phyloP scores from a whole-genome alignment of 257 asterid species.

The Solanum rostratum region DNA sequence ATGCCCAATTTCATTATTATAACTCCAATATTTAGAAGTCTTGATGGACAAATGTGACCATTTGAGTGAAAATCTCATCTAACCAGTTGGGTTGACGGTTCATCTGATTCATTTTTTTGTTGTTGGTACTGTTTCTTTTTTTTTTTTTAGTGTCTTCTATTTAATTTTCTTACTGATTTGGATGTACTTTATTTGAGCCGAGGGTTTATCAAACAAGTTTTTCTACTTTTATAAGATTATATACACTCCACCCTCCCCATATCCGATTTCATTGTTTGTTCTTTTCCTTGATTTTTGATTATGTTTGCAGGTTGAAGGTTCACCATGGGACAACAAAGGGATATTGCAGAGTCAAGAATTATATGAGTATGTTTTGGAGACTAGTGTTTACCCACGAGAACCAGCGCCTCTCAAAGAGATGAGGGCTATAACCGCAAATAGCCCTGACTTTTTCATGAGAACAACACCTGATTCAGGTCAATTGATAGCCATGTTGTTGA shows the following conservation, averaged over 20 bases:
- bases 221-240: background rate
- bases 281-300: background rate
- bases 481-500: slow-evolving; percentile 6
- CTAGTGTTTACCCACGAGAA: background rate
- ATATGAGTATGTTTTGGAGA: background rate
- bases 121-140: no score
- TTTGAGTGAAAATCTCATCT: background rate
- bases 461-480: slow-evolving; percentile 25
- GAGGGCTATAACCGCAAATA: background rate
- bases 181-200: no score
- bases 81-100: background rate
- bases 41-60: background rate
- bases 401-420: background rate
- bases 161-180: no score
- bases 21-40: background rate
- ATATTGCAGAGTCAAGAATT: background rate
- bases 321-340: background rate
- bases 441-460: background rate
- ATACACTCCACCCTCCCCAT: background rate
- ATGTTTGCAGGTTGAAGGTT: background rate
- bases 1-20: background rate
- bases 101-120: no score
- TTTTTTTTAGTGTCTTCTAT: no score
- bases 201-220: no score
- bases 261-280: background rate